These are phyloP conservation scores for Daedaleopsis sinensis DNA, from an alignment of 768 basidiomycete genomes.

Conservation along the genomic window DNA sequence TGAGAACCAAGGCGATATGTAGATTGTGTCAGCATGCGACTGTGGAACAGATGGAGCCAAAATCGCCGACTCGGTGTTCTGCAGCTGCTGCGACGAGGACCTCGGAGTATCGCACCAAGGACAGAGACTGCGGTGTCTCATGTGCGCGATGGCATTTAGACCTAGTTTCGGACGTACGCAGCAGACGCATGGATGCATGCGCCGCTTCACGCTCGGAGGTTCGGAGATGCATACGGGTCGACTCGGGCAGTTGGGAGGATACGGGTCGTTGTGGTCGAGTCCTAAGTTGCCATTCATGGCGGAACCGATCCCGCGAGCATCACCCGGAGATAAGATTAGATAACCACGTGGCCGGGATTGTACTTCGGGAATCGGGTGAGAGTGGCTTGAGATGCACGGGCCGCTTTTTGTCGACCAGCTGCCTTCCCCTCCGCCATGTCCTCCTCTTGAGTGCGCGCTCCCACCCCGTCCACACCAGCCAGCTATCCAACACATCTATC, in stretches of 20 bases:
- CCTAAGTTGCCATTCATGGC: no score
- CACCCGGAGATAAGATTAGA: conserved; percentile 16
- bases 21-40: conserved; percentile 9
- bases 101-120: not conserved
- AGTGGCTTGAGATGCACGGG: conserved; percentile 4
- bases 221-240: not conserved
- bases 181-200: not conserved
- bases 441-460: not conserved
- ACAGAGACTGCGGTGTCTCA: not conserved
- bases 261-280: no score
- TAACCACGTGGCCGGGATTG: conserved; percentile 19
- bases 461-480: not conserved
- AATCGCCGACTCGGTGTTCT: not conserved
- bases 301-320: no score
- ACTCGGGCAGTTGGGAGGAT: no score
- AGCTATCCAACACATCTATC: no score
- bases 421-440: not conserved
- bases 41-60: not conserved
- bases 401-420: conserved; percentile 13
- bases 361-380: conserved; percentile 8
- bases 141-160: not conserved
- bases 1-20: not conserved
- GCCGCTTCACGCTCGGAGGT: not conserved
- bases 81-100: not conserved
- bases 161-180: not conserved